Evolutionary conservation across 768 basidiomycete genomes (phyloP).

Genomic region (Termitomyces sp.): DNA sequence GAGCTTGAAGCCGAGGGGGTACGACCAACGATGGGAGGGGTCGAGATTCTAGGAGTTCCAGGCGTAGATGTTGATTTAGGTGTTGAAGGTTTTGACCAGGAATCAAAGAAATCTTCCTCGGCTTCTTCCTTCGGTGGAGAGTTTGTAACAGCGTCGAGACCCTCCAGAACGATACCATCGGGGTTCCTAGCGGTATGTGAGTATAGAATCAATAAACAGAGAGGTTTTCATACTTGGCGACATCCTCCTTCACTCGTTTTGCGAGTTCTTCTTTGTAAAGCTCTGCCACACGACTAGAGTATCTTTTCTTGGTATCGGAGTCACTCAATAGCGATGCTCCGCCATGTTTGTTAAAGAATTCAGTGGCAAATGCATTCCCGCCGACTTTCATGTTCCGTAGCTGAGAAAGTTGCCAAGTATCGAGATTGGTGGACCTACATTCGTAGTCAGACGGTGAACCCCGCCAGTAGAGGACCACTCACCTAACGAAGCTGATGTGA

Average conservation of each 20-base stretch:
- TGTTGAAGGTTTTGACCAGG: conserved; percentile 86
- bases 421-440: conserved; percentile 93
- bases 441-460: conserved; percentile 8
- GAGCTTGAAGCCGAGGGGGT: conserved; percentile 35
- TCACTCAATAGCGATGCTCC: conserved; percentile 66
- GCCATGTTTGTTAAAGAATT: conserved; percentile 90
- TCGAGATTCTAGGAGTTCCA: conserved; percentile 44
- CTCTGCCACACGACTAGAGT: conserved; percentile 78
- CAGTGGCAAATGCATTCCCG: conserved; percentile 82
- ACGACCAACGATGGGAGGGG: conserved; percentile 60
- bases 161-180: conserved; percentile 76
- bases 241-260: conserved; percentile 76
- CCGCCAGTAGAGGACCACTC: conserved; percentile 21
- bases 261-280: conserved; percentile 92
- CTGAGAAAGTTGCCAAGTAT: conserved; percentile 89
- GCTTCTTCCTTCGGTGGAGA: conserved; percentile 39
- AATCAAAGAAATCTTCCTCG: conserved; percentile 95
- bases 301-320: conserved; percentile 85
- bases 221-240: conserved; percentile 43
- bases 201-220: background rate
- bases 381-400: conserved; percentile 96
- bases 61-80: conserved; percentile 47
- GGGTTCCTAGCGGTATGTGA: conserved; percentile 54
- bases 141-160: conserved; percentile 47
- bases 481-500: conserved; percentile 97